phyloP scores from a whole-genome alignment of 2,329 filamentous ascomycete species.

The Grosmannia clavigera region DNA sequence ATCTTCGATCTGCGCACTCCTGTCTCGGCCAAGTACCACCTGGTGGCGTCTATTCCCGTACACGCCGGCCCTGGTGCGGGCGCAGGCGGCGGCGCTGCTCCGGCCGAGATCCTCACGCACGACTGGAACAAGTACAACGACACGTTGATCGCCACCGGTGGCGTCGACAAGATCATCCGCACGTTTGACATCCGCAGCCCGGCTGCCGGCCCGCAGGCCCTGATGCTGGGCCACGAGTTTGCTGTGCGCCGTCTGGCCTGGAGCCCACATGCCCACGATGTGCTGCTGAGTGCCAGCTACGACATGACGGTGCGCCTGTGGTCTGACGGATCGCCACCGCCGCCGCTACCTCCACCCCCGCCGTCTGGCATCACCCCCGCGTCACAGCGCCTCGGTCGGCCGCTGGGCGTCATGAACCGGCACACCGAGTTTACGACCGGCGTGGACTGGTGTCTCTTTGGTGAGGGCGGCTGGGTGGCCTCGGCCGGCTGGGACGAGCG shows the following conservation, averaged over 20 bases:
- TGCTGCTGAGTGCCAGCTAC: slow-evolving; percentile 81
- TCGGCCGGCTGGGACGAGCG: slow-evolving; percentile 91
- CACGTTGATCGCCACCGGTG: slow-evolving; percentile 71
- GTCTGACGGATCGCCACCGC: slow-evolving; percentile 55
- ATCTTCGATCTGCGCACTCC: slow-evolving; percentile 88
- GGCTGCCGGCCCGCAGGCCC: slow-evolving; percentile 54
- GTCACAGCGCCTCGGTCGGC: slow-evolving; percentile 41
- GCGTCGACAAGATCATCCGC: slow-evolving; percentile 76
- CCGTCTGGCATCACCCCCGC: slow-evolving; percentile 15
- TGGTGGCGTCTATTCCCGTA: slow-evolving; percentile 71
- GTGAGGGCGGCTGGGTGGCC: slow-evolving; percentile 88
- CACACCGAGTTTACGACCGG: slow-evolving; percentile 96
- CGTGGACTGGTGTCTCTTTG: slow-evolving; percentile 96
- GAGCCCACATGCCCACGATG: slow-evolving; percentile 86
- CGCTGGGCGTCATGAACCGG: slow-evolving; percentile 77
- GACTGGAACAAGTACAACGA: slow-evolving; percentile 99
- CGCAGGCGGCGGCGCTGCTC: slow-evolving; percentile 31
- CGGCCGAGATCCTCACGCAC: slow-evolving; percentile 79
- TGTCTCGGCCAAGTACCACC: slow-evolving; percentile 74
- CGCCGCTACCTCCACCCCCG: slow-evolving; percentile 16
- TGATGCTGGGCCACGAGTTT: slow-evolving; percentile 80
- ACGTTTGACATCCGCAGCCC: slow-evolving; percentile 84
- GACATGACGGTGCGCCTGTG: slow-evolving; percentile 96
- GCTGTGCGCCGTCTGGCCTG: slow-evolving; percentile 76
- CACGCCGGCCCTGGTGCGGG: slow-evolving; percentile 44